Percentiles rank a stretch among this genome's conserved stretches.
These are phyloP conservation scores for Laburnicola sp. DNA, from an alignment of 2,329 filamentous ascomycete genomes.

Conservation along the genomic window DNA sequence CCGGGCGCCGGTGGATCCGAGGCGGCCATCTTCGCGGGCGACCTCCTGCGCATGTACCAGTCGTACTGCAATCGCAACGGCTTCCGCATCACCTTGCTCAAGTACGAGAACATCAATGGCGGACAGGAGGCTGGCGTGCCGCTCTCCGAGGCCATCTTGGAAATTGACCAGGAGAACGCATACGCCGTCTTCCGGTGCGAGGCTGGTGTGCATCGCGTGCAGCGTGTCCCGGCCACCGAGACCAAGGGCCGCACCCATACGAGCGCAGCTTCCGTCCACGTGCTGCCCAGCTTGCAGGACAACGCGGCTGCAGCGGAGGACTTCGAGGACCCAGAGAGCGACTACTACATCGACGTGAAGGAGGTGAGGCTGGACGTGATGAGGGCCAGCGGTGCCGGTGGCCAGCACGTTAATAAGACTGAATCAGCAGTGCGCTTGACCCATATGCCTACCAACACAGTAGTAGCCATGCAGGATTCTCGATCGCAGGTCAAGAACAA, in stretches of 20 bases:
- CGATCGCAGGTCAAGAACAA: constrained; percentile 89
- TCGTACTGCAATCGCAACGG: constrained; percentile 71
- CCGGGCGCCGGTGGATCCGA: constrained; percentile 92
- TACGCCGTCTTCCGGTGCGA: constrained; percentile 84
- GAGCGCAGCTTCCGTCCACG: constrained; percentile 87
- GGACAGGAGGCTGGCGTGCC: constrained; percentile 64
- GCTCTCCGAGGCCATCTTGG: constrained; percentile 84
- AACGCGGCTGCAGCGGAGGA: constrained; percentile 56
- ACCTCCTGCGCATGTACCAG: constrained; percentile 88
- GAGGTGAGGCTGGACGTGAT: constrained; percentile 88
- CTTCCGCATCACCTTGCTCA: constrained; percentile 69
- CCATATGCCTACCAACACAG: constrained; percentile 81
- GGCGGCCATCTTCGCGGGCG: constrained; percentile 84
- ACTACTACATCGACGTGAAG: constrained; percentile 84
- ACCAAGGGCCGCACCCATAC: constrained; percentile 91
- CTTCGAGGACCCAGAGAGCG: constrained; percentile 80
- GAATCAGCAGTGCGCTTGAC: constrained; percentile 94
- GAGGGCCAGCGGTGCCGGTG: constrained; percentile 87
- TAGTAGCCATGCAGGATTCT: constrained; percentile 90
- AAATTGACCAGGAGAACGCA: constrained; percentile 74
- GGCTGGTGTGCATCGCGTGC: constrained; percentile 92
- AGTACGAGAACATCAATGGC: constrained; percentile 76
- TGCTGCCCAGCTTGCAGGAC: constrained; percentile 79
- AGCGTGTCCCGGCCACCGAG: constrained; percentile 90
- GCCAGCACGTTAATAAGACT: constrained; percentile 98